These are phyloP conservation scores for Russula abietina DNA, from an alignment of 768 basidiomycete species.

Conservation along the genomic window DNA sequence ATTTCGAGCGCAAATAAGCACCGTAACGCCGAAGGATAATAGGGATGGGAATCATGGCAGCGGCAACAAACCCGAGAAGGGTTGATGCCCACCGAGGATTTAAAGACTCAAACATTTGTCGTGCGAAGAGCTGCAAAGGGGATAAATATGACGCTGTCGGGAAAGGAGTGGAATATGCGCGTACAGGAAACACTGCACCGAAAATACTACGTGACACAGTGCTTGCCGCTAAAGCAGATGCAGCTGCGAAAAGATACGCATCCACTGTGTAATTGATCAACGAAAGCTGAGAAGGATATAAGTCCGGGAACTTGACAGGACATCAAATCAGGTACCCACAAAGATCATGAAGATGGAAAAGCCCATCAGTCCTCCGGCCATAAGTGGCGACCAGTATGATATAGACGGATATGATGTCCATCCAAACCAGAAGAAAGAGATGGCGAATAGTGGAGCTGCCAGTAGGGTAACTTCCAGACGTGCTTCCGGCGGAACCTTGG, in stretches of 20 bases:
- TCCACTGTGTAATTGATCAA: conserved; percentile 60
- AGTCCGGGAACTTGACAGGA: neutral
- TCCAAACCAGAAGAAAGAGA: conserved; percentile 64
- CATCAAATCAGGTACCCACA: conserved; percentile 33
- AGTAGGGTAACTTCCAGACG: conserved; percentile 46
- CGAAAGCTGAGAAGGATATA: conserved; percentile 36
- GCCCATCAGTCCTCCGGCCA: conserved; percentile 46
- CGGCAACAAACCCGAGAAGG: conserved; percentile 46
- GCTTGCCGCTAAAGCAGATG: conserved; percentile 50
- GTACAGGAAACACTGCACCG: conserved; percentile 34
- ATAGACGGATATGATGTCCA: conserved; percentile 55
- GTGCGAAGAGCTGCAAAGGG: conserved; percentile 40
- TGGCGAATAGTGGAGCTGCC: conserved; percentile 46
- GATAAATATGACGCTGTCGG: neutral
- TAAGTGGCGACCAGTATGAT: conserved; percentile 48
- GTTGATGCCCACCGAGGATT: conserved; percentile 56
- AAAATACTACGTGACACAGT: conserved; percentile 49
- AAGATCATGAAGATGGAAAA: conserved; percentile 51
- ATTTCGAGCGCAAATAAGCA: conserved; percentile 21
- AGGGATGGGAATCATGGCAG: conserved; percentile 43
- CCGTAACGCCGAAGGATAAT: conserved; percentile 28
- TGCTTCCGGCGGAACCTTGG: conserved; percentile 55
- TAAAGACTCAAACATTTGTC: conserved; percentile 48
- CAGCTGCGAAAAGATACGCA: conserved; percentile 48
- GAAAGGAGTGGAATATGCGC: neutral